Evolutionary conservation across 2,329 filamentous ascomycete genomes (phyloP).

Genomic region (Exophiala bonariae): DNA sequence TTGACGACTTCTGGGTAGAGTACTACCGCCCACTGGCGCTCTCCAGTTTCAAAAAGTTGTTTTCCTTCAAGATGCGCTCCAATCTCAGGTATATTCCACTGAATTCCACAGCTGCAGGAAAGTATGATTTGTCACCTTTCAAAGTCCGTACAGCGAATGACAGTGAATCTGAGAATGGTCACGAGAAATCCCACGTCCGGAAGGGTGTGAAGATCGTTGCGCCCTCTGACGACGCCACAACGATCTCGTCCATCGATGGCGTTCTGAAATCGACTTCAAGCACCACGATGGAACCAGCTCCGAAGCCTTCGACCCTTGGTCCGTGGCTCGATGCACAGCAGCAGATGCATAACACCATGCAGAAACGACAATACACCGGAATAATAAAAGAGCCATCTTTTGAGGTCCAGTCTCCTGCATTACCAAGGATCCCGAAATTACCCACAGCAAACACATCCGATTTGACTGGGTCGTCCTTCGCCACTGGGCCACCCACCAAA

Average conservation of each 20-base stretch:
- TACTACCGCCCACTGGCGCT: constrained; percentile 89
- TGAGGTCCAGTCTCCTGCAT: constrained; percentile 27
- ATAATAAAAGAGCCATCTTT: constrained; percentile 58
- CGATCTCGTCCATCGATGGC: constrained; percentile 26
- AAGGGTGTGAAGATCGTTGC: constrained; percentile 72
- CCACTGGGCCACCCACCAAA: constrained; percentile 66
- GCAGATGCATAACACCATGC: constrained; percentile 31
- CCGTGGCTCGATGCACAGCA: constrained; percentile 34
- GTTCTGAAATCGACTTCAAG: constrained; percentile 31
- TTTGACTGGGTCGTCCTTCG: constrained; percentile 47
- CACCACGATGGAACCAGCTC: constrained; percentile 22
- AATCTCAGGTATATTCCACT: constrained; percentile 81
- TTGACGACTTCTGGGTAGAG: constrained; percentile 96
- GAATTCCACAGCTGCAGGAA: constrained; percentile 68
- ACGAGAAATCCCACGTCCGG: constrained; percentile 56
- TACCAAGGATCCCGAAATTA: constrained; percentile 25
- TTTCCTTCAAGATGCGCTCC: constrained; percentile 88
- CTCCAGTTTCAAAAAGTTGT: constrained; percentile 89
- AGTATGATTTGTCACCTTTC: constrained; percentile 86
- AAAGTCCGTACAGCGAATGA: constrained; percentile 65
- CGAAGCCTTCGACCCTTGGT: constrained; percentile 32
- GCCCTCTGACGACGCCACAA: constrained; percentile 49
- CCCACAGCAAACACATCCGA: constrained; percentile 26
- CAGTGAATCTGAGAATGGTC: constrained; percentile 58
- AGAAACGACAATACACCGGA: constrained; percentile 38